Evolutionary conservation across 345 rosid genomes (phyloP), one percentile per base, ranked within the genome.

Genomic region (Aethionema arabicum): DNA sequence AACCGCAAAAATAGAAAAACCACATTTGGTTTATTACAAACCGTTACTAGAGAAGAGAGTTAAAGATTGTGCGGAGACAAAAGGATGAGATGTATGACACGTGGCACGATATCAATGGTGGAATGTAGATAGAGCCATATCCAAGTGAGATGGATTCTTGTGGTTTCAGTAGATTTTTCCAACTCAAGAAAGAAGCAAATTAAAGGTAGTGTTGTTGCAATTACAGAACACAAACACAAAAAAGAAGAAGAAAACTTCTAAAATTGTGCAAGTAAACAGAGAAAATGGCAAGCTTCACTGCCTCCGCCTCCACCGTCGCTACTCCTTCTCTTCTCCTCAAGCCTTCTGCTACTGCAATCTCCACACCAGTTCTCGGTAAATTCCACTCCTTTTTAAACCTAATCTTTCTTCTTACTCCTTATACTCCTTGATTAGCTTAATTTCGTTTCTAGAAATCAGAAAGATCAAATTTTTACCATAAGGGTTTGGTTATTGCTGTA

Each of bases 321-420:
- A 59, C 76, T 59, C 62, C 76, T 49, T 62, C 76, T 69, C 80
- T 82, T n/a, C 56, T 72, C 8, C 82, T 45, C 77, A 82, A 68
- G 52, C 63, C 75, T 45, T 62, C 78, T 14, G 12, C 69, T 11
- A 71, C 78, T 11, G 72, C 78, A 46, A 53, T 78, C 44, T 73
- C 84, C 4, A 63, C 84, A 47, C 76, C 89, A 5, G 80, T 84
- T 70, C 82, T 84, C 30, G 93, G 96, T 92, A 79, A 72, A 33
- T 8, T 37, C 59, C 45, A 35, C 39, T 14, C 7, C 35, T 39
- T 7, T 41, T 21, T 21, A 21, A 21, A 21, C 27, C 1, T 21
- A 21, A 21, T 21, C 27, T 3, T 27, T 60, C 62, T 14, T 59
- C 50, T 32, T 36, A 41, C 49, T 48, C 32, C 37, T 48, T 68